Percentiles rank a stretch among this genome's conserved stretches.
These are phyloP conservation scores for Cairneyella variabilis DNA, from an alignment of 495 filamentous ascomycete genomes.

Conservation along the genomic window DNA sequence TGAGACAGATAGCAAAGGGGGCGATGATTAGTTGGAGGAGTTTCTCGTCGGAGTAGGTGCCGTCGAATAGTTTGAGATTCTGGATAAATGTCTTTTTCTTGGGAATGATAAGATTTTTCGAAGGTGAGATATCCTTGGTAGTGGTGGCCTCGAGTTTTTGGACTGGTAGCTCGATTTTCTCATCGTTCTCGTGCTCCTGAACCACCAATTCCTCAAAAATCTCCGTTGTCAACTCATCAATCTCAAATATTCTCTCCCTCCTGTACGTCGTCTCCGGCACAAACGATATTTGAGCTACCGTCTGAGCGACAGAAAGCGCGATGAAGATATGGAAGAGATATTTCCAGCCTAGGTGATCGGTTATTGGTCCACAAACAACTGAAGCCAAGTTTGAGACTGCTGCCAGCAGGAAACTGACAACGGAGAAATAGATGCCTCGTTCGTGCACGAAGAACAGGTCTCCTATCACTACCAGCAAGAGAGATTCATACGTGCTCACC, in stretches of 20 bases:
- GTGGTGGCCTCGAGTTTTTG: too few species aligned
- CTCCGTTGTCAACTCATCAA: conserved; percentile 27
- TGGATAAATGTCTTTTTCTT: conserved; percentile 44
- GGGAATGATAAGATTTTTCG: neutral
- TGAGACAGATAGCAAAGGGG: conserved; percentile 37
- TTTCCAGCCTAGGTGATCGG: conserved; percentile 30
- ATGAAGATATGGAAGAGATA: conserved; percentile 32
- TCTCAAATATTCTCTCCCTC: conserved; percentile 27
- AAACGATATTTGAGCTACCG: conserved; percentile 29
- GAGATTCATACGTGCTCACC: conserved; percentile 46
- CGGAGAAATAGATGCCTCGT: conserved; percentile 57
- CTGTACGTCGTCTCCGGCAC: conserved; percentile 32
- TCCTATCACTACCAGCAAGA: conserved; percentile 41
- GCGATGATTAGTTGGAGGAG: conserved; percentile 36
- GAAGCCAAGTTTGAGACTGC: conserved; percentile 25
- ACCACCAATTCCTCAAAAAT: conserved; percentile 11
- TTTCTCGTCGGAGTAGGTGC: conserved; percentile 40
- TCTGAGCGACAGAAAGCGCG: conserved; percentile 27
- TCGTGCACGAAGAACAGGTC: conserved; percentile 54
- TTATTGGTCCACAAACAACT: conserved; percentile 33
- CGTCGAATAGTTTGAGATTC: conserved; percentile 49
- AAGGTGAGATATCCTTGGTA: too few species aligned
- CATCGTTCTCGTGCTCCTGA: conserved; percentile 6
- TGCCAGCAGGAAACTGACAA: conserved; percentile 27
- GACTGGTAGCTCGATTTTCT: neutral